Evolutionary conservation across 2,329 filamentous ascomycete genomes (phyloP).

Genomic region (Alternaria burnsii): DNA sequence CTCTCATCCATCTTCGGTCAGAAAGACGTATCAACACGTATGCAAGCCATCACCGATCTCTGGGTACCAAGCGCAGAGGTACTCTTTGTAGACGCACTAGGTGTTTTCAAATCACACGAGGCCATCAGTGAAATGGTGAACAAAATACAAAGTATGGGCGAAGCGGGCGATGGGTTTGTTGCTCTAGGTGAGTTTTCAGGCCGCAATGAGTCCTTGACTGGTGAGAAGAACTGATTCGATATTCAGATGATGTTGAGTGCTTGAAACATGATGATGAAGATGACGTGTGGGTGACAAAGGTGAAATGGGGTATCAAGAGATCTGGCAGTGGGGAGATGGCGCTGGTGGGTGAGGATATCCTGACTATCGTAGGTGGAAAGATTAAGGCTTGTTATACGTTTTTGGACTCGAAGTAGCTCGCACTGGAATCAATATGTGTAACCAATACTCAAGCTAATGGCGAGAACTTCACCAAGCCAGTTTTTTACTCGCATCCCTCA

Average conservation of each 20-base stretch:
- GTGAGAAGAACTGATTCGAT: not conserved
- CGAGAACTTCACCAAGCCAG: not conserved
- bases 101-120: not conserved
- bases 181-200: not conserved
- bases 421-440: not conserved
- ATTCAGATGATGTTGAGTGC: constrained; percentile 11
- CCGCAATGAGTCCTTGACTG: not conserved
- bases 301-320: constrained; percentile 19
- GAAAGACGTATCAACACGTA: constrained; percentile 1
- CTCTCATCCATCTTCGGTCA: constrained; percentile 15
- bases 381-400: constrained; percentile 24
- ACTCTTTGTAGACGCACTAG: not conserved
- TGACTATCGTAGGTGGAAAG: constrained; percentile 17
- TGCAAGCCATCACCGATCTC: not conserved
- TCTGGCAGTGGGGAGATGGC: not conserved
- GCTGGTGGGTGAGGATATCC: constrained; percentile 16
- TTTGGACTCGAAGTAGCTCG: constrained; percentile 9
- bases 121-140: not conserved
- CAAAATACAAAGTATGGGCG: not conserved
- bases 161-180: not conserved
- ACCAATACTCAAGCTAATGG: not conserved
- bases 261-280: constrained; percentile 2
- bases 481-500: not conserved
- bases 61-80: not conserved
- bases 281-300: constrained; percentile 16